These are phyloP conservation scores for Aspergillus funiculosus DNA, from an alignment of 495 filamentous ascomycete species.

Conservation along the genomic window DNA sequence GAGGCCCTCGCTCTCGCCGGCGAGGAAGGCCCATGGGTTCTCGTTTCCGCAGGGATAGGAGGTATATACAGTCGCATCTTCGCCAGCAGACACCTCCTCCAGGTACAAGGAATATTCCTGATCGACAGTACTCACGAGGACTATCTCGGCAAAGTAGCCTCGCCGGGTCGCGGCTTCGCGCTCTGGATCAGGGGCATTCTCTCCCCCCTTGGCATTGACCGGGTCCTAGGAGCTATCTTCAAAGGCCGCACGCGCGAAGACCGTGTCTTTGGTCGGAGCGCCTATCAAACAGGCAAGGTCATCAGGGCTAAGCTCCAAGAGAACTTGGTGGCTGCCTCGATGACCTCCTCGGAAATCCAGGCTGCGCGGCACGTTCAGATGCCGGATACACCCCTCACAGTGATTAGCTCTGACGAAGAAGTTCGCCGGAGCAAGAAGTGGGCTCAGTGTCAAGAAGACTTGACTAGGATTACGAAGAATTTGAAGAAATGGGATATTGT, in stretches of 20 bases:
- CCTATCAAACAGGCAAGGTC: constrained; percentile 72
- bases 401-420: constrained; percentile 77
- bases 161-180: constrained; percentile 65
- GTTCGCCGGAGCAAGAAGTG: constrained; percentile 56
- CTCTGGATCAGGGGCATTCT: constrained; percentile 82
- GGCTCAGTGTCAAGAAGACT: constrained; percentile 73
- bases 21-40: constrained; percentile 78
- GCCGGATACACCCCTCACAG: constrained; percentile 61
- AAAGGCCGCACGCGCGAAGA: constrained; percentile 74
- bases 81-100: constrained; percentile 64
- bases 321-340: constrained; percentile 73
- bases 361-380: constrained; percentile 72
- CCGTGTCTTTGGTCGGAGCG: constrained; percentile 68
- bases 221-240: constrained; percentile 70
- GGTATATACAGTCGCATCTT: constrained; percentile 88
- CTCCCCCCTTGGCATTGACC: constrained; percentile 78
- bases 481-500: constrained; percentile 83
- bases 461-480: constrained; percentile 71
- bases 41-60: constrained; percentile 68
- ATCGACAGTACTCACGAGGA: constrained; percentile 87
- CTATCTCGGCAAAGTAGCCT: constrained; percentile 59
- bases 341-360: constrained; percentile 74
- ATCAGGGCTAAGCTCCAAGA: constrained; percentile 92
- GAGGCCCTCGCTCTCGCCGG: constrained; percentile 76
- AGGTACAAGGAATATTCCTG: constrained; percentile 72